phyloP scores from a whole-genome alignment of 2,329 filamentous ascomycete species.

The Pestalotiopsis sp. region DNA sequence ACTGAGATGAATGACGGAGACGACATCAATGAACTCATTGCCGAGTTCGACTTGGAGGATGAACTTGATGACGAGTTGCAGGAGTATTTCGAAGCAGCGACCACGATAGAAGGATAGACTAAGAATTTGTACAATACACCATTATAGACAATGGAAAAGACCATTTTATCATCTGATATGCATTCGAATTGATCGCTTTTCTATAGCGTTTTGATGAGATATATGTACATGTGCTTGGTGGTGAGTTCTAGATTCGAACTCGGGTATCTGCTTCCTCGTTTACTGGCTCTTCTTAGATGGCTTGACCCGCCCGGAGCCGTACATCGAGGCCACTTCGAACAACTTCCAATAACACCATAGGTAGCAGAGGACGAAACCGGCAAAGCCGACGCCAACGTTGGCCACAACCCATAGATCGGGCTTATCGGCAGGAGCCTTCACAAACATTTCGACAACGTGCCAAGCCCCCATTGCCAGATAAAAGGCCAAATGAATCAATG shows the following conservation, averaged over 20 bases:
- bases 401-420: constrained; percentile 94
- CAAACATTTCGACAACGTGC: constrained; percentile 75
- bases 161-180: no score
- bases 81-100: not conserved
- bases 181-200: not conserved
- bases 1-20: constrained; percentile 44
- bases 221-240: not conserved
- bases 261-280: not conserved
- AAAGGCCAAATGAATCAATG: constrained; percentile 72
- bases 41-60: constrained; percentile 17
- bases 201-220: not conserved
- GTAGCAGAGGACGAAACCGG: constrained; percentile 85
- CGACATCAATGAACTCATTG: constrained; percentile 28
- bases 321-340: constrained; percentile 59
- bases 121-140: not conserved
- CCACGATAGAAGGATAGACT: not conserved
- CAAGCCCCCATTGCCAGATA: constrained; percentile 79
- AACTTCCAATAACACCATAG: constrained; percentile 84
- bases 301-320: constrained; percentile 27
- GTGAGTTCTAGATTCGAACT: not conserved
- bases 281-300: constrained; percentile 3
- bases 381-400: constrained; percentile 85
- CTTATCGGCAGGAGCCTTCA: constrained; percentile 72
- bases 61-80: not conserved
- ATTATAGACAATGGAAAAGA: not conserved